Evolutionary conservation across 371 early-diverging fungal species (phyloP).

Genomic region (Encephalitozoon cuniculi): DNA sequence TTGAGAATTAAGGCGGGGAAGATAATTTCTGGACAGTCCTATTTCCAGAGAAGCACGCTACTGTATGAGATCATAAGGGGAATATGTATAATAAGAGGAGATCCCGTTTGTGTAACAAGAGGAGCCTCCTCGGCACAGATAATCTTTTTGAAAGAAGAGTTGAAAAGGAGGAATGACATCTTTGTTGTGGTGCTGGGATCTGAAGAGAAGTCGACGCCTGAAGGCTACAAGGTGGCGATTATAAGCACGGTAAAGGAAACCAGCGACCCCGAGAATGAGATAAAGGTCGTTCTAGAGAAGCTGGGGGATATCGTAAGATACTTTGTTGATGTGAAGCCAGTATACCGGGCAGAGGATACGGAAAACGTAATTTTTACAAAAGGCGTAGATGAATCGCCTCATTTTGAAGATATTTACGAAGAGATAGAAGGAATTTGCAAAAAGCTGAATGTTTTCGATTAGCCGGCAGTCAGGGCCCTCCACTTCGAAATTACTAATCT

Average conservation of each 20-base stretch:
- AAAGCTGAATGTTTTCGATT: background rate
- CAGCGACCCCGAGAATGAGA: constrained; percentile 24
- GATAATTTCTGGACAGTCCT: constrained; percentile 41
- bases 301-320: constrained; percentile 41
- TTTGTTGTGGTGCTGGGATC: constrained; percentile 58
- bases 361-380: constrained; percentile 73
- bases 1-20: constrained; percentile 25
- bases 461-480: background rate
- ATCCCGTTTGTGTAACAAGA: constrained; percentile 3
- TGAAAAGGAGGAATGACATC: constrained; percentile 53
- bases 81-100: constrained; percentile 22
- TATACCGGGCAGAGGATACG: constrained; percentile 48
- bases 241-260: constrained; percentile 57
- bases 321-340: constrained; percentile 40
- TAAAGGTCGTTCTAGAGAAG: constrained; percentile 20
- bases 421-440: constrained; percentile 62
- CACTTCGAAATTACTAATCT: background rate
- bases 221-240: constrained; percentile 58
- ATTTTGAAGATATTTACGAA: constrained; percentile 90
- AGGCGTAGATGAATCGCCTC: constrained; percentile 89
- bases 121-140: constrained; percentile 31
- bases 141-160: constrained; percentile 42
- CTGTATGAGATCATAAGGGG: constrained; percentile 27
- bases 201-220: constrained; percentile 53
- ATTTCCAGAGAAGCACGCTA: constrained; percentile 1